Evolutionary conservation across 2,329 filamentous ascomycete species (phyloP).

Genomic region (Zymoseptoria passerinii): DNA sequence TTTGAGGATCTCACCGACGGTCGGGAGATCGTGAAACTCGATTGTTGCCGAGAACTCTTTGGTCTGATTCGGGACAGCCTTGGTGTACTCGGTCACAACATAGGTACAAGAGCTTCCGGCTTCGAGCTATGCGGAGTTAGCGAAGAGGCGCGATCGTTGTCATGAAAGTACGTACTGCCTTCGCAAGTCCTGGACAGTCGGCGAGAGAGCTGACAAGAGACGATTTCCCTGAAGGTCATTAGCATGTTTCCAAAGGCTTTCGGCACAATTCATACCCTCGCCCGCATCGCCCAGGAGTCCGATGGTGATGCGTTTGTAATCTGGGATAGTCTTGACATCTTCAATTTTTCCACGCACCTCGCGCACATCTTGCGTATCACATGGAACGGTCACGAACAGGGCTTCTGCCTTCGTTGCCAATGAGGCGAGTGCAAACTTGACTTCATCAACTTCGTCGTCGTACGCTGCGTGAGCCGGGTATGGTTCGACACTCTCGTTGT

Average conservation of each 20-base stretch:
- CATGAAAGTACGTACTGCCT: conserved; percentile 2
- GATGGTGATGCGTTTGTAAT: neutral
- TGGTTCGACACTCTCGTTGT: neutral
- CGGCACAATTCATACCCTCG: neutral
- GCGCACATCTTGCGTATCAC: neutral
- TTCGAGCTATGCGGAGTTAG: neutral
- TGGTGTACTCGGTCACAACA: conserved; percentile 10
- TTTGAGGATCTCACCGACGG: conserved; percentile 5
- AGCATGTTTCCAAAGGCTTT: neutral
- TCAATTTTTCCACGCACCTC: neutral
- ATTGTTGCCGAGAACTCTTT: conserved; percentile 11
- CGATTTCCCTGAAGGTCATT: conserved; percentile 15
- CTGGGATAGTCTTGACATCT: neutral
- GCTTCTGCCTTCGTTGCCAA: neutral
- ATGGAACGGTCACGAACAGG: neutral
- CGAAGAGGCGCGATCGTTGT: neutral
- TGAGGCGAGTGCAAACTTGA: neutral
- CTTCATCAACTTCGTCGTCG: neutral
- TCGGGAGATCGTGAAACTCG: conserved; percentile 8
- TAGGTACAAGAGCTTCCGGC: conserved; percentile 15
- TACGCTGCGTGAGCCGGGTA: neutral
- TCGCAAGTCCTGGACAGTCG: conserved; percentile 14
- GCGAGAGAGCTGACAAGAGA: conserved; percentile 19
- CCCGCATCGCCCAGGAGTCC: neutral
- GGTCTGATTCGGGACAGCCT: conserved; percentile 6